These are phyloP conservation scores for Aspergillus coremiiformis DNA, from an alignment of 495 filamentous ascomycete species.

Conservation along the genomic window DNA sequence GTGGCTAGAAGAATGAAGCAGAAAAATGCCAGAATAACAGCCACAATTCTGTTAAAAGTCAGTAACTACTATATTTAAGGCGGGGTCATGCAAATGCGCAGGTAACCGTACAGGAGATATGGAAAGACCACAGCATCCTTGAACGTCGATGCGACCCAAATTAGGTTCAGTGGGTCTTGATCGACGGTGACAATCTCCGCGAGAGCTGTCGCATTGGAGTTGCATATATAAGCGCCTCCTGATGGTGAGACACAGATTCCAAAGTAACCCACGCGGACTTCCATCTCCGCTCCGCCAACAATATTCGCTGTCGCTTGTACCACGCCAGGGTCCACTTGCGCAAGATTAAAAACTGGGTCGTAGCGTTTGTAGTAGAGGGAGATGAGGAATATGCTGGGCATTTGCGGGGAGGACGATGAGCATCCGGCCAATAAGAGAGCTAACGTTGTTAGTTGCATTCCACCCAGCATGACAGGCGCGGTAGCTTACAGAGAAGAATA, in stretches of 20 bases:
- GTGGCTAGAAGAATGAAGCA: slow-evolving; percentile 64
- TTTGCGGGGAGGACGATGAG: slow-evolving; percentile 60
- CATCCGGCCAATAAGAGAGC: slow-evolving; percentile 62
- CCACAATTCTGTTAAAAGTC: slow-evolving; percentile 48
- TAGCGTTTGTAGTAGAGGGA: slow-evolving; percentile 62
- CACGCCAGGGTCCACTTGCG: slow-evolving; percentile 81
- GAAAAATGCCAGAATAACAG: slow-evolving; percentile 62
- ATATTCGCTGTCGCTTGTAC: slow-evolving; percentile 59
- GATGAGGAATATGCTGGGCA: slow-evolving; percentile 63
- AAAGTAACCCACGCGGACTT: slow-evolving; percentile 67
- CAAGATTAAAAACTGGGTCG: slow-evolving; percentile 51
- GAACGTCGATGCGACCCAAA: slow-evolving; percentile 67
- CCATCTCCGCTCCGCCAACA: slow-evolving; percentile 53
- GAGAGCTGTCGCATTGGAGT: slow-evolving; percentile 58
- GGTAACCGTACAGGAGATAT: slow-evolving; percentile 53
- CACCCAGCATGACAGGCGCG: background rate
- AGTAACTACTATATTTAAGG: slow-evolving; percentile 3
- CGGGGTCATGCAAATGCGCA: background rate
- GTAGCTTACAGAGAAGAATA: slow-evolving; percentile 81
- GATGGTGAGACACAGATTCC: slow-evolving; percentile 61
- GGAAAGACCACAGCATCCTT: slow-evolving; percentile 66
- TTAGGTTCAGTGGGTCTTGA: slow-evolving; percentile 63
- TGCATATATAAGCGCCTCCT: slow-evolving; percentile 57
- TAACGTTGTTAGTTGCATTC: slow-evolving; percentile 29
- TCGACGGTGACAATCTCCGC: slow-evolving; percentile 56